Base-by-base conservation (phyloP, 163 green algal genomes). In the Picocystis sp. region DNA sequence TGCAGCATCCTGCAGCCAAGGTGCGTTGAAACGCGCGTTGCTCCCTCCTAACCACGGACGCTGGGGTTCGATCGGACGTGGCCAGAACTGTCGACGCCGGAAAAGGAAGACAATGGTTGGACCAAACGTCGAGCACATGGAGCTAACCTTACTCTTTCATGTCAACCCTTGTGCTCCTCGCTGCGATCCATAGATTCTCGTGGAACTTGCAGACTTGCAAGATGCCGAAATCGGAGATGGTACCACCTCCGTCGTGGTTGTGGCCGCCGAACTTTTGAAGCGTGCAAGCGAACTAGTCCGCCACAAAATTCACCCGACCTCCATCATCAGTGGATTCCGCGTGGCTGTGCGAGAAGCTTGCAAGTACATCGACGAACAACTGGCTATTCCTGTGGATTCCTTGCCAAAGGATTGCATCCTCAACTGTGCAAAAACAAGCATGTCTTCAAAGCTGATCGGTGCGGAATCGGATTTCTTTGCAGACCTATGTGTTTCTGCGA, bases 1-100 rank as follows among this genome's bases (percentile, higher is more conserved):
- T 99, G 25, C 81, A 98, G 66, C 91, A 99, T 64, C 91, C 91
- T 25, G 91, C 91, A n/a, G 91, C 91, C 19, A 97, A 96, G 84
- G 86, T 93, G 53, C 2, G 55, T 51, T 1, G n/a, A 21, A 24
- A 42, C n/a, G 12, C 8, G 22, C 0, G 17, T 41, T 12, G 15
- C 29, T 29, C 22, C 47, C 19, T 2, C 48, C 17, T 1, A 21
- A n/a, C 11, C 42, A 29, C 29, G 11, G 21, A 5, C 45, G 17
- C 22, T 13, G 29, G 25, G 43, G 17, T 49, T 48, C 47, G 47
- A 3, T 44, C 17, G 23, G 22, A 53, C 22, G n/a, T 6, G 34
- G 10, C 33, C 10, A 17, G 55, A 29, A 13, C 3, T 6, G 51
- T 21, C 51, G 44, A 6, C 44, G 9, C 5, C 21, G 9, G 0